A percentile compares a stretch with the other conserved stretches of the same genome.
Evolutionary conservation across 139 green algal species (phyloP).

Genomic region (Haematococcus lacustris): DNA sequence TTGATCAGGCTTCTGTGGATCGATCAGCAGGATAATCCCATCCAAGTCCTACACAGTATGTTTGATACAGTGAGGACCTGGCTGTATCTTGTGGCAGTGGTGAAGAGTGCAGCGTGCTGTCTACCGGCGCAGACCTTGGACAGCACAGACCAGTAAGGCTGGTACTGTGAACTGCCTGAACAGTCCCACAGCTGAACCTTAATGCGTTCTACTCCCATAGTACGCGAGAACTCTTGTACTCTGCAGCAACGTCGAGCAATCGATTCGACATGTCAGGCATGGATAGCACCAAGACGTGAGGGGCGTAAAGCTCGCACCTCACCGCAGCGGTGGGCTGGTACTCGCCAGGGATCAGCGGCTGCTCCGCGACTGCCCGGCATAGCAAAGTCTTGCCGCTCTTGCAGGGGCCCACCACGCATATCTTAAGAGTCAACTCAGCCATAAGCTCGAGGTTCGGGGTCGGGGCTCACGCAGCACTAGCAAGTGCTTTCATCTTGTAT

Average conservation of each 20-base stretch:
- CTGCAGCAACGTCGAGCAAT: constrained; percentile 18
- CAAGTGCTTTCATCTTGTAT: no score
- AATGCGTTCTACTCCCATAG: constrained; percentile 32
- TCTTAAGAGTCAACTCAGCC: constrained; percentile 29
- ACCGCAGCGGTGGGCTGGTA: constrained; percentile 43
- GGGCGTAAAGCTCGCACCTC: no score
- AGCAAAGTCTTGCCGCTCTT: constrained; percentile 43
- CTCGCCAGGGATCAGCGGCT: constrained; percentile 29
- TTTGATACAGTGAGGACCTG: no score
- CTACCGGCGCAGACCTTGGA: constrained; percentile 42
- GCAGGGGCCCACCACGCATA: constrained; percentile 40
- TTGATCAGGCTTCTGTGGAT: constrained; percentile 35
- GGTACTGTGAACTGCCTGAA: constrained; percentile 35
- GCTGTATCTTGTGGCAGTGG: no score
- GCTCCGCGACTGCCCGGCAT: constrained; percentile 38
- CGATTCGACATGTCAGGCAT: no score
- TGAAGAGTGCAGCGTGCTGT: no score
- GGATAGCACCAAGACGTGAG: no score
- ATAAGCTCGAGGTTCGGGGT: no score
- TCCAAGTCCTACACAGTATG: constrained; percentile 35
- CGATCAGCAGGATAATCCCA: constrained; percentile 41
- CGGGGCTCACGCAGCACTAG: no score
- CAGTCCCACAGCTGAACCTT: constrained; percentile 56
- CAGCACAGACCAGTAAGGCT: constrained; percentile 39
- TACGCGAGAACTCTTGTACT: constrained; percentile 43